These are phyloP conservation scores for Clitopilus passeckerianus DNA, from an alignment of 768 basidiomycete genomes.

Conservation along the genomic window DNA sequence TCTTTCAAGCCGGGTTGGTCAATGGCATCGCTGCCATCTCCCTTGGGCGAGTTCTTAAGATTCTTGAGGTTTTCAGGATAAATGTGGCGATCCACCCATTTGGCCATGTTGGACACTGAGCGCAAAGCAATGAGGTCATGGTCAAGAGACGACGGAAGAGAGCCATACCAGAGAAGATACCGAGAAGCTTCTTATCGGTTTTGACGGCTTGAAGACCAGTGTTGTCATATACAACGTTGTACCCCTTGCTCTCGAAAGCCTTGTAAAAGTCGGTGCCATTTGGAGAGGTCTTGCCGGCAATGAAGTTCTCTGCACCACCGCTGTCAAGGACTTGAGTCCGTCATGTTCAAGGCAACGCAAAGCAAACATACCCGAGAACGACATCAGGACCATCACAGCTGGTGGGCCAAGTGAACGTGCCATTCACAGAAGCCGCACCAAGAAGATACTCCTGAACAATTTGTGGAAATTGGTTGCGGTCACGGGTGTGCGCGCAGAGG, in stretches of 20 bases:
- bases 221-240: constrained; percentile 35
- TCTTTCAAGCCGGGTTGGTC: constrained; percentile 45
- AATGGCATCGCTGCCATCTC: constrained; percentile 34
- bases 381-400: constrained; percentile 37
- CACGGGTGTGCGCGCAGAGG: constrained; percentile 36
- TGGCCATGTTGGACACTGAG: constrained; percentile 25
- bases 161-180: constrained; percentile 34
- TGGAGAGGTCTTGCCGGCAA: constrained; percentile 30
- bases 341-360: not conserved
- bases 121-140: not conserved
- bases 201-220: constrained; percentile 23
- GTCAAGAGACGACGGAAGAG: not conserved
- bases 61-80: constrained; percentile 29
- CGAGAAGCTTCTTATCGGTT: constrained; percentile 32
- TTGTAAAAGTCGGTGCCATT: constrained; percentile 36
- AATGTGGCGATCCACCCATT: constrained; percentile 40
- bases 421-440: constrained; percentile 24
- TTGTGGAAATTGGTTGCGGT: constrained; percentile 25
- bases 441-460: constrained; percentile 34
- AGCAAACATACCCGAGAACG: constrained; percentile 30
- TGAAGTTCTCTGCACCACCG: constrained; percentile 40
- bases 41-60: constrained; percentile 32
- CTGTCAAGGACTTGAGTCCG: constrained; percentile 12
- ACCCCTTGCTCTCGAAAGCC: constrained; percentile 32
- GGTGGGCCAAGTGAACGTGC: constrained; percentile 34